phyloP scores from a whole-genome alignment of 2,329 filamentous ascomycete species.

The Tolypocladium cylindrosporum region DNA sequence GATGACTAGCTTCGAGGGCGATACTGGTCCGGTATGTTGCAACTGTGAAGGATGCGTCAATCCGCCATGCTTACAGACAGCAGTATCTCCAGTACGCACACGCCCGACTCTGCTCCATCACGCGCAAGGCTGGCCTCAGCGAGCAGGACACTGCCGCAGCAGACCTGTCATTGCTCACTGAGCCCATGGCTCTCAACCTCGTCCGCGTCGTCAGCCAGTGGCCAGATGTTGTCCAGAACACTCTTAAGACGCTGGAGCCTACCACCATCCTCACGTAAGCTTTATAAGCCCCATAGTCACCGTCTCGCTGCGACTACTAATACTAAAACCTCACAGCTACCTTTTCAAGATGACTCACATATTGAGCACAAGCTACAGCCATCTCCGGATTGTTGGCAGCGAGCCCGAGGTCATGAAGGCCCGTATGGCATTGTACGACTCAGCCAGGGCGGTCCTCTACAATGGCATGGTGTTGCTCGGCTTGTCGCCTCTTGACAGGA shows the following conservation, averaged over 20 bases:
- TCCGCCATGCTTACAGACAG: not conserved
- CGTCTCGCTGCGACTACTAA: not conserved
- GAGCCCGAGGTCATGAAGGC: constrained; percentile 57
- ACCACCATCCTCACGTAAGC: constrained; percentile 30
- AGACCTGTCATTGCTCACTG: constrained; percentile 58
- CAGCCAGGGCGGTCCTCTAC: constrained; percentile 62
- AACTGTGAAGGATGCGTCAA: not conserved
- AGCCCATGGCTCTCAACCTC: constrained; percentile 63
- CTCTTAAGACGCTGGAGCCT: constrained; percentile 74
- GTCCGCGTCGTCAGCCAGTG: constrained; percentile 71
- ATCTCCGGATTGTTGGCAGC: constrained; percentile 71
- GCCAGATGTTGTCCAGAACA: constrained; percentile 77
- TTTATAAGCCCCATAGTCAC: too few relatives aligned
- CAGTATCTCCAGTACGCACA: constrained; percentile 73
- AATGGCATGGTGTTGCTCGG: constrained; percentile 81
- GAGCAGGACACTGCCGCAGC: constrained; percentile 50
- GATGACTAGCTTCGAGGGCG: constrained; percentile 78
- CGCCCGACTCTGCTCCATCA: constrained; percentile 58
- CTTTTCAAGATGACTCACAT: constrained; percentile 82
- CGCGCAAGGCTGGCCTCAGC: constrained; percentile 42
- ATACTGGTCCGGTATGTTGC: constrained; percentile 53
- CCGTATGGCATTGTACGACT: constrained; percentile 50
- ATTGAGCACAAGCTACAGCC: constrained; percentile 71
- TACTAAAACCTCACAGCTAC: constrained; percentile 25
- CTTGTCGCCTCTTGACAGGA: constrained; percentile 60